Base-by-base conservation (phyloP, 2,329 filamentous ascomycete species). In the Scopulariopsis brevicaulis region DNA sequence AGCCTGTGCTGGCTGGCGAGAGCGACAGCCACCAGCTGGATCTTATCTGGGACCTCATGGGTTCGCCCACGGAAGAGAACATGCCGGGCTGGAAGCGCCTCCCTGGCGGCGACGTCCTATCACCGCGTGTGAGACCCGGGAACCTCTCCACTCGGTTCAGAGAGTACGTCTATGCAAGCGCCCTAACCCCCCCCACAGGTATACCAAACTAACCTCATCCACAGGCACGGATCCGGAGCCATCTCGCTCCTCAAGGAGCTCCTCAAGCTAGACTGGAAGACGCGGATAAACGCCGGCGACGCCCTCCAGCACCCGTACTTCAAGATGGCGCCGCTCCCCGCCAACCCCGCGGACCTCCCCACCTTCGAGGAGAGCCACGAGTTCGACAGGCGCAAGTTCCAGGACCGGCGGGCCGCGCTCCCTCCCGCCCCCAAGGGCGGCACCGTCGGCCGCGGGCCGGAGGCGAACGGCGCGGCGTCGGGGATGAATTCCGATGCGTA, bases 301-400 rank as follows among this genome's bases (percentile, higher is more conserved):
- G 94, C 94, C 1, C 76, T 99, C 24, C 82, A 95, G 62, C 94
- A 99, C 66, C 85, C 90, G 1, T 99, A 96, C 71, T 97, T 99
- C 74, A 86, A 83, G 61, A 87, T 83, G 59, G 72, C 81, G 1
- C 94, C 94, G 4, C 76, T 87, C 4, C 94, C 94, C 10, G 85
- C 92, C 46, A 82, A 82, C 58, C 90, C 94, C 1, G 86, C 87
- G 62, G 91, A 97, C 55, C 81, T 99, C n/a, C 94, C 94, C 2
- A 81, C 77, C 18, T 97, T 96, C 66, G 90, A 96, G 68, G 93
- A 96, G 66, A 96, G 91, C 52, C 94, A 99, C 71, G 94, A 99
- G 71, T 77, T 97, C n/a, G 94, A 99, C 69, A 83, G 93, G 55
- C 84, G 91, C 69, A 95, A 93, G 71, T 93, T 91, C 64, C 87